These are phyloP conservation scores for Kalaharituber pfeilii DNA, from an alignment of 2,329 filamentous ascomycete species.

Conservation along the genomic window DNA sequence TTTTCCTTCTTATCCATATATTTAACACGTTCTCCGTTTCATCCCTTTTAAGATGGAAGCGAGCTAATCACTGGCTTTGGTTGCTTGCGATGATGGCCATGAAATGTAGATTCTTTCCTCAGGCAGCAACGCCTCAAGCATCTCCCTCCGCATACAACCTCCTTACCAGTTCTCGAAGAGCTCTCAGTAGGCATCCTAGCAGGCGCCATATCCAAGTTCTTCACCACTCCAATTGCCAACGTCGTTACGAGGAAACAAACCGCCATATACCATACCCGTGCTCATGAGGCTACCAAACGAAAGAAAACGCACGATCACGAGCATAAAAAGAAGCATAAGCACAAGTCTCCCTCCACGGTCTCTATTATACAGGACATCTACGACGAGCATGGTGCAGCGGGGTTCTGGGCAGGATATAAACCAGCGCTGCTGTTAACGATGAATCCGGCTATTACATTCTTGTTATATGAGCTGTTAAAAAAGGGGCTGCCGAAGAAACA, in stretches of 20 bases:
- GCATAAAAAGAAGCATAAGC: not conserved
- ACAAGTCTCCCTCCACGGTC: constrained; percentile 20
- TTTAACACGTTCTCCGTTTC: not conserved
- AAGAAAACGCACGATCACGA: constrained; percentile 17
- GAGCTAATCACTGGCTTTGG: constrained; percentile 74
- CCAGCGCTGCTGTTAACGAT: constrained; percentile 63
- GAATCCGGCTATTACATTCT: constrained; percentile 74
- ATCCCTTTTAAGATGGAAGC: constrained; percentile 20
- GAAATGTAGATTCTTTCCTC: constrained; percentile 39
- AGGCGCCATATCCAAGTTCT: constrained; percentile 54
- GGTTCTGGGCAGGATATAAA: constrained; percentile 80
- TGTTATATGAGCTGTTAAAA: constrained; percentile 57
- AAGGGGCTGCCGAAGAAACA: constrained; percentile 37
- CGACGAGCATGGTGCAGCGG: constrained; percentile 50
- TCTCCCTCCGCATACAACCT: constrained; percentile 24
- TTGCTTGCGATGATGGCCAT: constrained; percentile 33
- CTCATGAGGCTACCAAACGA: constrained; percentile 6
- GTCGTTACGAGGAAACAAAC: constrained; percentile 71
- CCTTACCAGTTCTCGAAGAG: constrained; percentile 50
- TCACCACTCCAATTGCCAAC: constrained; percentile 67
- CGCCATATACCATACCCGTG: constrained; percentile 25
- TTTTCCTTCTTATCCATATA: no score
- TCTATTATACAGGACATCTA: constrained; percentile 47
- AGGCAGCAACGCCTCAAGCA: constrained; percentile 25
- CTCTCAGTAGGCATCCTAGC: constrained; percentile 56